These are phyloP conservation scores for Cladorrhinum sp. DNA, from an alignment of 2,329 filamentous ascomycete species.

Conservation along the genomic window DNA sequence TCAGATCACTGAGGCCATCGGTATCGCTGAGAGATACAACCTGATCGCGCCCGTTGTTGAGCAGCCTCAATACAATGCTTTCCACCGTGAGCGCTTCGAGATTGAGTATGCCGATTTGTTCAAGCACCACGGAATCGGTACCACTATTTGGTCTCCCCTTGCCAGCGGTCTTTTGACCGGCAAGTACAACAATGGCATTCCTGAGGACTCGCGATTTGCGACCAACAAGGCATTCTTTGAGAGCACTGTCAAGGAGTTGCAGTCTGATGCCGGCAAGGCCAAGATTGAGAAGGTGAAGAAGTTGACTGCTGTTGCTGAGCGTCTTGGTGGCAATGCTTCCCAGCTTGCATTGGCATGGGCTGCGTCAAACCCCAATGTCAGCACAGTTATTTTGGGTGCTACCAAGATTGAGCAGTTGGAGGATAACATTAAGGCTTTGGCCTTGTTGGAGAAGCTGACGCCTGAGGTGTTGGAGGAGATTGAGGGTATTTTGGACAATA, in stretches of 20 bases:
- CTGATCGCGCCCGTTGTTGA: slow-evolving; percentile 50
- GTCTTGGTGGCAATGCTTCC: slow-evolving; percentile 54
- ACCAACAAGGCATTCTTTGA: slow-evolving; percentile 53
- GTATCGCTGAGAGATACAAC: slow-evolving; percentile 54
- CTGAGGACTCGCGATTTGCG: slow-evolving; percentile 58
- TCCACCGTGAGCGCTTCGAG: slow-evolving; percentile 60
- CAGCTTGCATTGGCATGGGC: slow-evolving; percentile 60
- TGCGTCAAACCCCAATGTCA: slow-evolving; percentile 58
- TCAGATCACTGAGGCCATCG: slow-evolving; percentile 58
- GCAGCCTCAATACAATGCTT: slow-evolving; percentile 59
- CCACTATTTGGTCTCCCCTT: slow-evolving; percentile 52
- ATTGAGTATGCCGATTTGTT: slow-evolving; percentile 58
- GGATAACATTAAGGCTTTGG: slow-evolving; percentile 55
- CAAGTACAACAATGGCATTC: slow-evolving; percentile 63
- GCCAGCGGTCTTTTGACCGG: slow-evolving; percentile 57
- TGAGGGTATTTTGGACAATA: slow-evolving; percentile 40
- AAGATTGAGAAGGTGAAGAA: slow-evolving; percentile 57
- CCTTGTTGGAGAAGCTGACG: slow-evolving; percentile 53
- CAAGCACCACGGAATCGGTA: slow-evolving; percentile 55
- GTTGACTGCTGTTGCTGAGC: slow-evolving; percentile 60
- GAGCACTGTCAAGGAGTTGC: slow-evolving; percentile 46
- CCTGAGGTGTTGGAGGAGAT: slow-evolving; percentile 58
- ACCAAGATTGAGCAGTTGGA: slow-evolving; percentile 57
- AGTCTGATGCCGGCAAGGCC: slow-evolving; percentile 51
- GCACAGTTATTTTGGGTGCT: slow-evolving; percentile 59